Evolutionary conservation across 345 rosid species (phyloP), one percentile per base, ranked within the genome.

Genomic region (Brassica juncea): DNA sequence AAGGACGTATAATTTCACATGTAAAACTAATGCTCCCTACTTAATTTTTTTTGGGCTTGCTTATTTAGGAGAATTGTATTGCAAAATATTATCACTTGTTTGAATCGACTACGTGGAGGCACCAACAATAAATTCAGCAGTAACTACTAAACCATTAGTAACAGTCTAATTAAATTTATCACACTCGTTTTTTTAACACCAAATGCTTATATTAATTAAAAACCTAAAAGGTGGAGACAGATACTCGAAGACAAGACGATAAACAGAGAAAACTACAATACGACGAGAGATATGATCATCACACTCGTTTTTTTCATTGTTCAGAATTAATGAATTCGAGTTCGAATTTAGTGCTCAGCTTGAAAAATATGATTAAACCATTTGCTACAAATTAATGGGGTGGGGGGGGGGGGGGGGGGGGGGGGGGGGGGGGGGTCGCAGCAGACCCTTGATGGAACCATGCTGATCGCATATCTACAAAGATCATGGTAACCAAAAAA

Each of bases 1-100:
- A 63, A 35, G 32, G 81, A 25, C 75, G 70, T 62, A 77, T 77
- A 70, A 52, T 70, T 63, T 52, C 58, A 44, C 31, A 9, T 54
- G 63, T 19, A 44, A 66, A 67, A 21, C 65, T 42, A 63, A 61
- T 77, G 10, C 42, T 5, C 30, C 61, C 73, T 68, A 42, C 10
- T 5, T 19, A 42, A 27, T 28, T 62, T 47, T 47, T 25, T 62
- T 2, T 71, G 76, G 72, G 57, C 77, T 78, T 65, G 72, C 59
- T 71, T 25, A 16, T 10, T 7, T 35, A 25, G 65, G 70, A 64
- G 59, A 54, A 55, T 71, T 70, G 66, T 54, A 11, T 64, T 55
- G 27, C 23, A 78, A 71, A 71, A 52, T 25, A 21, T 15, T 63
- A 62, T 0, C n/a, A 12, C 16, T 68, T 59, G 5, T 28, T 19